These are phyloP conservation scores for Macaranga tanarius DNA, from an alignment of 441 rosid genomes.

Conservation along the genomic window DNA sequence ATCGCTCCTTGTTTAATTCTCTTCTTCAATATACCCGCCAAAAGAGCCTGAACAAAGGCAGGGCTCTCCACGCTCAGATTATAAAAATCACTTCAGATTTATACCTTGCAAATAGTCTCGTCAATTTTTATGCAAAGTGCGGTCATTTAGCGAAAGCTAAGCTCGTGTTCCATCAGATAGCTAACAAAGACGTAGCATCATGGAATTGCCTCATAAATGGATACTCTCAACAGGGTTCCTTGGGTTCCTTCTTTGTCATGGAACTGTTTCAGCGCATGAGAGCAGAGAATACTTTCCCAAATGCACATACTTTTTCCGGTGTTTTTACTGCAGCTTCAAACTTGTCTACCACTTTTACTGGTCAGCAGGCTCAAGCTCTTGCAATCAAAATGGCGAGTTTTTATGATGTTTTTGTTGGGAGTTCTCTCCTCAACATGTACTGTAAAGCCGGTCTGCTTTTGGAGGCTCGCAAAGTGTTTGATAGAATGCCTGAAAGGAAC, in stretches of 20 bases:
- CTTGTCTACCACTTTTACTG: conserved; percentile 33
- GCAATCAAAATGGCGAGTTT: conserved; percentile 54
- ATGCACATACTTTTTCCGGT: conserved; percentile 77
- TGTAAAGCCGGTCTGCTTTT: conserved; percentile 54
- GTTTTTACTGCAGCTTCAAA: conserved; percentile 60
- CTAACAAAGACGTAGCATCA: conserved; percentile 57
- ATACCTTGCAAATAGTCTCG: conserved; percentile 55
- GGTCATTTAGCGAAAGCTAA: conserved; percentile 48
- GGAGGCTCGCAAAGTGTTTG: conserved; percentile 75
- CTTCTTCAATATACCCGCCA: conserved; percentile 45
- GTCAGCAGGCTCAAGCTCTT: conserved; percentile 65
- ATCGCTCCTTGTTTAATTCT: conserved; percentile 40
- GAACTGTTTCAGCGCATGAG: conserved; percentile 63
- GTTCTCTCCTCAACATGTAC: conserved; percentile 65
- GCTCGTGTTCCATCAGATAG: conserved; percentile 50
- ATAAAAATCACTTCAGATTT: conserved; percentile 41
- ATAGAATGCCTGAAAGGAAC: conserved; percentile 68
- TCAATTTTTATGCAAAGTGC: conserved; percentile 71
- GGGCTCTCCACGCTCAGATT: conserved; percentile 57
- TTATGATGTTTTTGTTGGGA: conserved; percentile 74
- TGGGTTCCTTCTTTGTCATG: conserved; percentile 43
- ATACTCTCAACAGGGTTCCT: conserved; percentile 53
- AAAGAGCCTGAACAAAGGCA: conserved; percentile 49
- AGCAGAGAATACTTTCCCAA: conserved; percentile 53
- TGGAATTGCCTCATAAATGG: conserved; percentile 86